Evolutionary conservation across 2,329 filamentous ascomycete genomes (phyloP).

Genomic region (Aspergillus sp.): DNA sequence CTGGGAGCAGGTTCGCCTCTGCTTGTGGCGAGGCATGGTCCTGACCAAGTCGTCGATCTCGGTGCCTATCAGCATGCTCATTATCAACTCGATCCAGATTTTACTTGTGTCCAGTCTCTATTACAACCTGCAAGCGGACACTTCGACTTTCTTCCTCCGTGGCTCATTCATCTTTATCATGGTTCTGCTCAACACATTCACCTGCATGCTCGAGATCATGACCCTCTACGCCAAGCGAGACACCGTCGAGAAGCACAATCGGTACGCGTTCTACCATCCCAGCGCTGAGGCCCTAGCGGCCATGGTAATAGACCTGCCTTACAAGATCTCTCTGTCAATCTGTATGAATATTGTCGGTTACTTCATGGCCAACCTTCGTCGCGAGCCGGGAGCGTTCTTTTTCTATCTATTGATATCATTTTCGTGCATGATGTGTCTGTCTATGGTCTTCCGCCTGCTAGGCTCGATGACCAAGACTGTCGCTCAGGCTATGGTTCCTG

Average conservation of each 20-base stretch:
- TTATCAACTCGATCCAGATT: conserved; percentile 68
- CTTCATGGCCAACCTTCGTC: conserved; percentile 78
- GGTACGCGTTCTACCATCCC: conserved; percentile 22
- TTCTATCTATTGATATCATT: conserved; percentile 78
- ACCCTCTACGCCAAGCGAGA: conserved; percentile 16
- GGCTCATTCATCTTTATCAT: conserved; percentile 80
- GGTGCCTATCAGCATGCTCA: conserved; percentile 62
- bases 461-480: conserved; percentile 68
- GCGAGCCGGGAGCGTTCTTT: conserved; percentile 75
- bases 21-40: conserved; percentile 73
- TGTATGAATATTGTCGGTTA: conserved; percentile 76
- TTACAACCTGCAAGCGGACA: conserved; percentile 66
- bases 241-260: conserved; percentile 19
- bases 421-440: conserved; percentile 70
- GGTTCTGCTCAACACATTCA: conserved; percentile 77
- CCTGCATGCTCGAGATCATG: conserved; percentile 63
- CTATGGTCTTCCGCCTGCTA: conserved; percentile 77
- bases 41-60: conserved; percentile 71
- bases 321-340: conserved; percentile 70
- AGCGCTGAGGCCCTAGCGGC: conserved; percentile 6
- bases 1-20: conserved; percentile 69
- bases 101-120: conserved; percentile 77
- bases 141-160: conserved; percentile 70
- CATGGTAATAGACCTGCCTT: conserved; percentile 54
- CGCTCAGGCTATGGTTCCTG: conserved; percentile 53